Evolutionary conservation across 1,284 basidiomycete species (phyloP).

Genomic region (Leccinum solheimii): DNA sequence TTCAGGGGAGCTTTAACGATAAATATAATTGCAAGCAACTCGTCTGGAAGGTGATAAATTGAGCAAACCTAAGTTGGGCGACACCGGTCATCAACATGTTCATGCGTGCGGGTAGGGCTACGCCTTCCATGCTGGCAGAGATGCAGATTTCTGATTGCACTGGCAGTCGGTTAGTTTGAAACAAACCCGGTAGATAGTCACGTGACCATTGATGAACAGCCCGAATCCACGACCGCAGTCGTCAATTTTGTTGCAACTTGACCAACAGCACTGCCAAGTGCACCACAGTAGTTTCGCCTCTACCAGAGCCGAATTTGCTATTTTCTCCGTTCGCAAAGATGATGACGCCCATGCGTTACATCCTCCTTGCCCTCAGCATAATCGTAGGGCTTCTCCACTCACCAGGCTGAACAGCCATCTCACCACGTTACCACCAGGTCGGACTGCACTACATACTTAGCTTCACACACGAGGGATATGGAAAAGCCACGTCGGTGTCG

Average conservation of each 20-base stretch:
- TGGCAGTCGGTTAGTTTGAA: not conserved
- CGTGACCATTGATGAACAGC: not conserved
- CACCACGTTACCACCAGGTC: conserved; percentile 44
- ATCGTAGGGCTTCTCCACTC: conserved; percentile 47
- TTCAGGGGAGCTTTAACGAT: not conserved
- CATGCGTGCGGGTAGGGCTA: too few species aligned
- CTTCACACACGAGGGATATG: conserved; percentile 70
- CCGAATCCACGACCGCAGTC: not conserved
- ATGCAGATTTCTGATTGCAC: not conserved
- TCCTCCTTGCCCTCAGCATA: conserved; percentile 63
- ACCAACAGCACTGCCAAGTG: not conserved
- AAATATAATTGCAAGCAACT: not conserved
- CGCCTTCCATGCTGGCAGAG: too few species aligned
- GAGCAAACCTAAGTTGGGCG: not conserved
- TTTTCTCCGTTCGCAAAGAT: conserved; percentile 43
- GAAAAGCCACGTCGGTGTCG: conserved; percentile 61
- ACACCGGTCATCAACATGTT: too few species aligned
- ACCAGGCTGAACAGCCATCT: conserved; percentile 3
- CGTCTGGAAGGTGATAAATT: not conserved
- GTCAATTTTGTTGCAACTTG: not conserved
- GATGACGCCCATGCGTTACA: conserved; percentile 78
- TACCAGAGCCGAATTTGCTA: too few species aligned
- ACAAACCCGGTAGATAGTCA: not conserved
- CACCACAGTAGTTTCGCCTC: not conserved
- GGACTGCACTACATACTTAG: conserved; percentile 71